Base-by-base conservation (phyloP, 208 protist species). In the Leishmania amazonensis region DNA sequence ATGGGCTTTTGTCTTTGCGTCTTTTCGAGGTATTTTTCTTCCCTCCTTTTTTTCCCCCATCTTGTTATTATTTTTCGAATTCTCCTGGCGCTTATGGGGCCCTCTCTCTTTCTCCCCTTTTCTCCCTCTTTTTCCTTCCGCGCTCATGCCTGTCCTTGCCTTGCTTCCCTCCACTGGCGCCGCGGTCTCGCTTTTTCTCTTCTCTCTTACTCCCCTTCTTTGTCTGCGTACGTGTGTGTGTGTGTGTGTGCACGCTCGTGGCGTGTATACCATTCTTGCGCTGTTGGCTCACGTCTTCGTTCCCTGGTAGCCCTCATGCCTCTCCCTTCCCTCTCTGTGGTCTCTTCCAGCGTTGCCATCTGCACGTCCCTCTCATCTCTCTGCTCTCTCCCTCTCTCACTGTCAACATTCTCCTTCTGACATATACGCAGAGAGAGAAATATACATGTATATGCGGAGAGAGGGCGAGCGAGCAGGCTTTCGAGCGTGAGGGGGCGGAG, bases 31-130 rank as follows among this genome's bases (percentile, higher is more conserved):
- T 40, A 5, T 79, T 79, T 54, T 68, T 64, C 13, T 58, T 15
- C 51, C 65, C 40, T 35, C 28, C 28, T 71, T 38, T 58, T 72
- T 45, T 75, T 19, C 53, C 53, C 77, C n/a, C 13, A 62, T 65
- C 73, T 76, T 40, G n/a, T 35, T 35, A 51, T 75, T 38, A 19
- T 42, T 76, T 70, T 70, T 71, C 68, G 31, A 42, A 64, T 81
- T 40, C 62, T 53, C 38, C 57, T 85, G 70, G 24, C 45, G 49
- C 68, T 76, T 60, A 19, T 58, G 5, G 17, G 49, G 11, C 45
- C 51, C 28, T 47, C 49, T 54, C 71, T 8, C 47, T 9, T 31
- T 8, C 15, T 58, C 35, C 24, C 38, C 15, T 53, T 31, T 51
- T 54, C 15, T 62, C 40, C 71, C 9, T 81, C 65, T 81, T 85